Percentiles rank a stretch among this genome's conserved stretches.
These are phyloP conservation scores for Mycogone perniciosa DNA, from an alignment of 2,329 filamentous ascomycete genomes.

Conservation along the genomic window DNA sequence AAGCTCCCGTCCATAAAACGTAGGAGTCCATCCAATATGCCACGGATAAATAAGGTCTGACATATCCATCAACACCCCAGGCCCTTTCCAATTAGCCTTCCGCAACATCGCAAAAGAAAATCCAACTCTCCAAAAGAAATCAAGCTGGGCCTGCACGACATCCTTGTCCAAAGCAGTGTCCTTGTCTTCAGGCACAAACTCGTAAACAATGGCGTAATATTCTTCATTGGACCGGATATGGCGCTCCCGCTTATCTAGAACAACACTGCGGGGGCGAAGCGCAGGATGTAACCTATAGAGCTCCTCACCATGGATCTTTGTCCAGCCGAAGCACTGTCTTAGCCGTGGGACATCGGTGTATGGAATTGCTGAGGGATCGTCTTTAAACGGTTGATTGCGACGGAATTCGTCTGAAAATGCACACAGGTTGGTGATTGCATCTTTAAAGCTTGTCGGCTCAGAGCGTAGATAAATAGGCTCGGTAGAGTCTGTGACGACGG, in stretches of 20 bases:
- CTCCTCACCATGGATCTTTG: background rate
- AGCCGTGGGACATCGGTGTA: background rate
- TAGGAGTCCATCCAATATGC: background rate
- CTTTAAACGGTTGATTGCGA: background rate
- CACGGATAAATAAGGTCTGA: background rate
- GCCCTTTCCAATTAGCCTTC: background rate
- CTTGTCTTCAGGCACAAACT: background rate
- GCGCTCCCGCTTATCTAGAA: background rate
- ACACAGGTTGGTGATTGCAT: background rate
- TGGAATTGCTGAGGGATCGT: background rate
- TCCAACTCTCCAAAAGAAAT: background rate
- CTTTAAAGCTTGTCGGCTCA: background rate
- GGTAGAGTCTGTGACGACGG: background rate
- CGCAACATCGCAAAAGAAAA: background rate
- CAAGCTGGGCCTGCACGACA: background rate
- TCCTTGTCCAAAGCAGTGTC: background rate
- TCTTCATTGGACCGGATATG: background rate
- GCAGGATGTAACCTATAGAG: background rate
- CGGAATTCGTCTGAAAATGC: background rate
- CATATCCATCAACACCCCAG: background rate
- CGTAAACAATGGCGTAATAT: background rate
- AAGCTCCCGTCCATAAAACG: too few relatives aligned
- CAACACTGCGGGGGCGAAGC: background rate
- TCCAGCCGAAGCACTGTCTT: background rate
- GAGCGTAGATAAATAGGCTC: background rate